phyloP scores from a whole-genome alignment of 148 eudicot genomes.

The Diospyros kaki region DNA sequence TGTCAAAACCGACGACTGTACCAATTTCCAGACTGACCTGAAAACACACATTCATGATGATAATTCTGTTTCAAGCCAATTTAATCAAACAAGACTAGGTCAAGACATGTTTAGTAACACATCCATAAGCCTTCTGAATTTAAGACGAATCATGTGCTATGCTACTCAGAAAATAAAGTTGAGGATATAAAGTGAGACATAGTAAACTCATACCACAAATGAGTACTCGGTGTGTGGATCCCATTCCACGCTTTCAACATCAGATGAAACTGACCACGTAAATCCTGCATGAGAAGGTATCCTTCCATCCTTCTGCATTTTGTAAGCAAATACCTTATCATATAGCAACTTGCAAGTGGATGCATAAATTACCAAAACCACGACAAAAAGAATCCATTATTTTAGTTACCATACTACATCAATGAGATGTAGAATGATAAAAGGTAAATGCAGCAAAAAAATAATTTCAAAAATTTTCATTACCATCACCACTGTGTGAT shows the following conservation, averaged over 20 bases:
- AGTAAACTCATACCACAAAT: conserved; percentile 59
- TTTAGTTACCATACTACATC: not conserved
- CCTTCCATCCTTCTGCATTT: conserved; percentile 81
- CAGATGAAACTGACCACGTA: conserved; percentile 79
- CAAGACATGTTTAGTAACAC: not conserved
- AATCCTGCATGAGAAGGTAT: conserved; percentile 73
- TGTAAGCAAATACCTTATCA: conserved; percentile 4
- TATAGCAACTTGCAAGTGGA: conserved; percentile 1
- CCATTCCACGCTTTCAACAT: conserved; percentile 94
- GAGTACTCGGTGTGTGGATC: conserved; percentile 82
- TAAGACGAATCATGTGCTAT: not conserved
- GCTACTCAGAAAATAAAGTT: not conserved
- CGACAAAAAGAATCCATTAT: not conserved
- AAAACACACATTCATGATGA: conserved; percentile 3
- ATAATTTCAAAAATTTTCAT: conserved; percentile 1
- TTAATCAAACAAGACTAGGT: not conserved
- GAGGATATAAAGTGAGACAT: not conserved
- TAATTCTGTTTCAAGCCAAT: not conserved
- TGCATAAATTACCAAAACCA: not conserved
- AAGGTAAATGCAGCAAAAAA: not conserved
- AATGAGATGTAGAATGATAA: not conserved
- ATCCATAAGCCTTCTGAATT: not conserved
- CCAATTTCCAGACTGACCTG: conserved; percentile 97
- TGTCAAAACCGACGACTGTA: conserved; percentile 70
- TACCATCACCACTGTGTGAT: conserved; percentile 94